Evolutionary conservation across 2,329 filamentous ascomycete genomes (phyloP).

Genomic region (Talaromyces sp.): DNA sequence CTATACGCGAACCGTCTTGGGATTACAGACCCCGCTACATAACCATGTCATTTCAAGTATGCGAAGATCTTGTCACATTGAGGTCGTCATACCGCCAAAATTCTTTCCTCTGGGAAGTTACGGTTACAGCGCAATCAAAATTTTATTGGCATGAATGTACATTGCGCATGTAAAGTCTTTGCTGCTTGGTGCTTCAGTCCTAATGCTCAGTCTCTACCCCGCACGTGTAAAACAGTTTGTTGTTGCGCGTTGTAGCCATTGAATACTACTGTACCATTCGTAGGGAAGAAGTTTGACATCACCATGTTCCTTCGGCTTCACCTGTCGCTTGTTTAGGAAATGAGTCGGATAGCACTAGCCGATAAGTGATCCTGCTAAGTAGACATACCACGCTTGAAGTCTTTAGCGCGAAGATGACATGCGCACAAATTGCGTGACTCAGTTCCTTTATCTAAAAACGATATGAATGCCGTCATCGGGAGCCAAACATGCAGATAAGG

Average conservation of each 20-base stretch:
- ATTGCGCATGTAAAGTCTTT: background rate
- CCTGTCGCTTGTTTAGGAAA: background rate
- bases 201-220: background rate
- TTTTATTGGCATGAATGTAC: background rate
- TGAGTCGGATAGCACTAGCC: background rate
- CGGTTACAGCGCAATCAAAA: background rate
- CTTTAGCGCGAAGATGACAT: background rate
- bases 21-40: background rate
- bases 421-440: background rate
- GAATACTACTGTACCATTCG: conserved; percentile 8
- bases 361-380: background rate
- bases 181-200: background rate
- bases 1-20: background rate
- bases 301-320: background rate
- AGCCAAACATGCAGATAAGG: background rate
- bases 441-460: background rate
- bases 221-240: background rate
- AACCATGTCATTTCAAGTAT: background rate
- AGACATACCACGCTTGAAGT: background rate
- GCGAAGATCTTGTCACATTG: background rate
- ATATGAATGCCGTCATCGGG: background rate
- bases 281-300: background rate
- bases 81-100: background rate
- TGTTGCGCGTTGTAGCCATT: background rate
- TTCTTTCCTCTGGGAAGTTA: background rate